Base-by-base conservation (phyloP, 2,329 filamentous ascomycete genomes). In the Amylocarpus encephaloides region DNA sequence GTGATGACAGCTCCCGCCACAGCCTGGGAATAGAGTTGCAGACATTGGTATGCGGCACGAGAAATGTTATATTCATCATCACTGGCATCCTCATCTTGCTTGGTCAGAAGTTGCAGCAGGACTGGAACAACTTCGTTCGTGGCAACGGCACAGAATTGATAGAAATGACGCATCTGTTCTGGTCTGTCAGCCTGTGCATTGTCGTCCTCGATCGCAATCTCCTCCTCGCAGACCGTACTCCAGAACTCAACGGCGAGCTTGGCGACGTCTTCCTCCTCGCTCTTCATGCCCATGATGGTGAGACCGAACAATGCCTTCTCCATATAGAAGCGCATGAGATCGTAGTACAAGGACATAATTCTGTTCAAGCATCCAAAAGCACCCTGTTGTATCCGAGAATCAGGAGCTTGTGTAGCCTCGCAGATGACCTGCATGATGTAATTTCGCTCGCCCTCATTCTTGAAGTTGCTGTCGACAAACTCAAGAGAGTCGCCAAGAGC, bases 361-460 rank as follows among this genome's bases (percentile, higher is more conserved):
- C 93, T 84, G 79, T 98, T 98, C 61, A 98, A 75, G 70, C 93
- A 97, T 63, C 93, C 93, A 68, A 96, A 98, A 39, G 93, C 88
- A 54, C 90, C 91, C 68, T 95, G 89, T 71, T 97, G 91, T 69
- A 98, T 94, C 66, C 90, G 82, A 52, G 80, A 81, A 70, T 98
- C 93, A 1, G 86, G 78, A 62, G 92, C 90, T 73, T 98, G 93
- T 49, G 93, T 98, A 62, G 93, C 93, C 76, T 98, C 93, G 73
- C 93, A 98, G 64, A 98, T 89, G 59, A 98, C 93, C 75, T 98
- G 93, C 93, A 98, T 98, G 67, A 98, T 98, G 76, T 97, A 98
- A 75, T 98, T 98, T 61, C 93, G 85, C 78, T 98, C 93, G 64
- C 92, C 93, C 72, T 98, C 93, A 65, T 97, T 93, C 72, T 96